Evolutionary conservation across 2,329 filamentous ascomycete species (phyloP), one percentile per base, ranked within the genome.

Genomic region (Hortaea sp.): DNA sequence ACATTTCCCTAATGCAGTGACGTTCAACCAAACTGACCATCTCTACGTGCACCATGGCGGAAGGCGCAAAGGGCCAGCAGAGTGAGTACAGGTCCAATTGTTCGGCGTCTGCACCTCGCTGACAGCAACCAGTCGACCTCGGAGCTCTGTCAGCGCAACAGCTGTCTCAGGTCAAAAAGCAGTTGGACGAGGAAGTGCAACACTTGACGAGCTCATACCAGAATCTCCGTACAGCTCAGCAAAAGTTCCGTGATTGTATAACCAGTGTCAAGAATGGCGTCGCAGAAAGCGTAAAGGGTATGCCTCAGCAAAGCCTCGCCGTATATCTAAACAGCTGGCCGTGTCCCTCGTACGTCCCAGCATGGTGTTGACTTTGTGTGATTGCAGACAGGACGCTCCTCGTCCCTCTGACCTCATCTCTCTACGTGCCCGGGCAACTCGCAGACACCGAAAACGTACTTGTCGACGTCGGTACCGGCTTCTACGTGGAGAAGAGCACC

Each of bases 181-280:
- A 95, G 66, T 83, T 98, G 55, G 90, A 95, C 66, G 84, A 92
- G 61, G 92, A 98, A 69, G 83, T 98, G 54, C 88, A 95, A 65
- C 90, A 97, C 71, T 79, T 98, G 55, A 94, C 88, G 2, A 78
- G 74, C 47, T 97, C 92, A 7, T 95, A 94, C 71, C 77, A 84
- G 43, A 92, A 94, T 65, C 80, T 98, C 1, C 86, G 89, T 53
- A 82, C 83, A 44, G 92, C 92, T 2, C 92, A 97, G 66, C 77
- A 80, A 45, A 95, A 94, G 66, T 98, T 98, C 72, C 78, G 79
- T 46, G 90, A 97, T 62, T 98, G 92, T 60, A 76, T 95, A 32
- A 77, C 78, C 43, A 88, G 85, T 44, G 85, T 98, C 52, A 72
- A 77, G 13, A 53, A 58, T 39, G 63, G 63, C 37, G 58, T 66